Evolutionary conservation across 2,329 filamentous ascomycete species (phyloP).

Genomic region (Fusarium illudens): DNA sequence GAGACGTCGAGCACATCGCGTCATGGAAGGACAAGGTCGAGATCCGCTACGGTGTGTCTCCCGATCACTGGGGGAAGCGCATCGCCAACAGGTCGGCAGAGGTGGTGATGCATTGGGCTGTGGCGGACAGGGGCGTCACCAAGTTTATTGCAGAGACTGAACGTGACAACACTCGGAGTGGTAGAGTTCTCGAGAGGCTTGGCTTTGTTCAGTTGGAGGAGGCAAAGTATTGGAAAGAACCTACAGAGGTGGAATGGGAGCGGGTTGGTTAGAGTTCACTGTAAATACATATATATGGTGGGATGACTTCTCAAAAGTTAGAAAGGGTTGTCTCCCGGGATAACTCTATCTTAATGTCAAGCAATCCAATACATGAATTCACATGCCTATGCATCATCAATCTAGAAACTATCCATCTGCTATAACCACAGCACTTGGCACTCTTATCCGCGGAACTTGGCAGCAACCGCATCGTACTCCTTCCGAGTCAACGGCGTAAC

Average conservation of each 20-base stretch:
- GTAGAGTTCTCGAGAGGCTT: background rate
- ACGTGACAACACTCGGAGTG: slow-evolving; percentile 19
- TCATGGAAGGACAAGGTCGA: slow-evolving; percentile 33
- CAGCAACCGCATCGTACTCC: slow-evolving; percentile 49
- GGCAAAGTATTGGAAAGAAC: background rate
- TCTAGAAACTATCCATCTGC: too few species aligned
- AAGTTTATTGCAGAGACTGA: slow-evolving; percentile 32
- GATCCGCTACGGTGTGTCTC: slow-evolving; percentile 27
- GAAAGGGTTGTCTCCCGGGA: background rate
- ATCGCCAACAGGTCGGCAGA: slow-evolving; percentile 22
- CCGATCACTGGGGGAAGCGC: slow-evolving; percentile 18
- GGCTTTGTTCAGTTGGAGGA: background rate
- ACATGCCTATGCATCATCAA: too few species aligned
- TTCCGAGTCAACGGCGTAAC: slow-evolving; percentile 54
- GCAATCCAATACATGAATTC: background rate
- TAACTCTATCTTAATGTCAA: background rate
- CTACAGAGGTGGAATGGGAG: background rate
- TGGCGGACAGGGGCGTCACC: slow-evolving; percentile 16
- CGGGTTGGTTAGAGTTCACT: background rate
- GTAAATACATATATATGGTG: background rate
- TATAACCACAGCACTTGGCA: too few species aligned
- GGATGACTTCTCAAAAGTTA: background rate
- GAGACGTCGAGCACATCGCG: background rate
- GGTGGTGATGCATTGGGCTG: slow-evolving; percentile 29
- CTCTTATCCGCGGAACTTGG: slow-evolving; percentile 12